These are phyloP conservation scores for Nemania sp. DNA, from an alignment of 2,329 filamentous ascomycete genomes.

Conservation along the genomic window DNA sequence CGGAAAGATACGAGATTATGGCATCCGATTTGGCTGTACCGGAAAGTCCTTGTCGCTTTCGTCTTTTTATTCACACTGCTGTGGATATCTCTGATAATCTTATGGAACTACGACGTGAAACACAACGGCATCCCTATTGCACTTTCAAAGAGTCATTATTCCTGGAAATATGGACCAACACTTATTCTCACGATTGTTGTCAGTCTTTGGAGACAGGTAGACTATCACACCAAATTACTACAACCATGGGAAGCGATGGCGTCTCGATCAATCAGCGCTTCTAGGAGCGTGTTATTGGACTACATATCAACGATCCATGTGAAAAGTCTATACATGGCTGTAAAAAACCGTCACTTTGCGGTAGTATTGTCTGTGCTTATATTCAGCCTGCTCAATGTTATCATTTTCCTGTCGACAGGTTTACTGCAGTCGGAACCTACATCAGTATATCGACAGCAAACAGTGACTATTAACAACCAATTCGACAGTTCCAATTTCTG, in stretches of 20 bases:
- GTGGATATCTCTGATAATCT: background rate
- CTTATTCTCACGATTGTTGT: background rate
- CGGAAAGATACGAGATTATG: too few species aligned
- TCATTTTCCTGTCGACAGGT: background rate
- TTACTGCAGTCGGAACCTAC: background rate
- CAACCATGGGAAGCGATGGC: constrained; percentile 5
- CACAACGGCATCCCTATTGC: constrained; percentile 1
- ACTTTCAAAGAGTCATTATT: constrained; percentile 1
- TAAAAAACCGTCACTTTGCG: background rate
- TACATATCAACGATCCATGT: constrained; percentile 1
- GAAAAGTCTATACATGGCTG: background rate
- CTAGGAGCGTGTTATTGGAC: background rate
- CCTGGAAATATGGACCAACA: constrained; percentile 7
- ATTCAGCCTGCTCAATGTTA: background rate
- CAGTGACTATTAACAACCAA: background rate
- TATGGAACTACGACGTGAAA: constrained; percentile 1
- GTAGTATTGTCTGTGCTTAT: background rate
- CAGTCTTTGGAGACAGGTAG: constrained; percentile 5
- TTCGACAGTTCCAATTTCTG: background rate
- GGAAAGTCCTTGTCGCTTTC: too few species aligned
- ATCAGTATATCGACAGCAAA: background rate
- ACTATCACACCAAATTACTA: constrained; percentile 1
- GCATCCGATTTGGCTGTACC: too few species aligned
- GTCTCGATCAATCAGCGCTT: background rate
- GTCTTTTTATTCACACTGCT: background rate